A percentile compares a stretch with the other conserved stretches of the same genome.
Evolutionary conservation across 164 flowering plant genomes (phyloP).

Genomic region (Amborella trichopoda): DNA sequence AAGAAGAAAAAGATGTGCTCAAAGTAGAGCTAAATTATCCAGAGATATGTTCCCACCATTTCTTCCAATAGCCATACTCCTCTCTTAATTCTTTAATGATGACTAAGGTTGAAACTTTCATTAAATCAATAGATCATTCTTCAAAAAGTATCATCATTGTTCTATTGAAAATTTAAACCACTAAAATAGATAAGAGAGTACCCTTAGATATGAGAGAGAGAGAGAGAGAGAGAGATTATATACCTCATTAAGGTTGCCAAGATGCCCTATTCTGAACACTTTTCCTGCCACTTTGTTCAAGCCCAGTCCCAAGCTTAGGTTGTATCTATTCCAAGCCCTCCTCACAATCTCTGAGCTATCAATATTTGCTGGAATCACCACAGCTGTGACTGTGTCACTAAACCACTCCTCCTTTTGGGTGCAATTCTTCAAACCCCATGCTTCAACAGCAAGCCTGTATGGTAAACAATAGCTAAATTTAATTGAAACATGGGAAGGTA

Average conservation of each 20-base stretch:
- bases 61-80: too few relatives aligned
- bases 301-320: conserved; percentile 87
- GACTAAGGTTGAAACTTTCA: too few relatives aligned
- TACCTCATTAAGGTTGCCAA: conserved; percentile 91
- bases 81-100: too few relatives aligned
- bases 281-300: conserved; percentile 95
- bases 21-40: too few relatives aligned
- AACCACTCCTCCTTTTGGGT: conserved; percentile 87
- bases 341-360: conserved; percentile 80
- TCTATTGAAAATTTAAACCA: too few relatives aligned
- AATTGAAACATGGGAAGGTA: too few relatives aligned
- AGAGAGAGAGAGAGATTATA: not conserved
- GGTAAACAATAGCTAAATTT: conserved; percentile 1
- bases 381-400: conserved; percentile 97
- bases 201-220: too few relatives aligned
- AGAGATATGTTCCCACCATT: too few relatives aligned
- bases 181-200: too few relatives aligned
- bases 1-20: too few relatives aligned
- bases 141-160: too few relatives aligned
- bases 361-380: conserved; percentile 72
- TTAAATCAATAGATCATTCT: too few relatives aligned
- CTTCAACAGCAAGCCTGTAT: conserved; percentile 86
- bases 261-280: conserved; percentile 99
- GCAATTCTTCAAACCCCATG: conserved; percentile 98
- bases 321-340: conserved; percentile 91